Evolutionary conservation across 2,329 filamentous ascomycete species (phyloP), one percentile per base, ranked within the genome.

Genomic region (Trichoderma breve): DNA sequence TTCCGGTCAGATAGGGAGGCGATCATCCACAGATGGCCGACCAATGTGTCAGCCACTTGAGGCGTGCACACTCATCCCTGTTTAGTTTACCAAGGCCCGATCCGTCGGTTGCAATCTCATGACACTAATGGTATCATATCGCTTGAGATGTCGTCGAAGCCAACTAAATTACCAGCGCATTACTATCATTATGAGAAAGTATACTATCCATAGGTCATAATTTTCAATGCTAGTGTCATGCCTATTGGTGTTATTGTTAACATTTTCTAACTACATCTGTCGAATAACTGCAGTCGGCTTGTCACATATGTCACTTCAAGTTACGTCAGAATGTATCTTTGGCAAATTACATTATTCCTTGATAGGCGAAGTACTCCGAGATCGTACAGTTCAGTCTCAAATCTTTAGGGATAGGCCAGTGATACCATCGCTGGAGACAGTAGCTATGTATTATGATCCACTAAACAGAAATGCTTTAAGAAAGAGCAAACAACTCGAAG

Each of bases 381-480:
- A 3, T 36, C 34, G 34, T 36, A 5, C 18, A 47, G 7, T 47
- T 47, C 18, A 47, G 3, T 47, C 18, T 21, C 39, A 47, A 47
- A 47, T 21, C 39, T 47, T n/a, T 47, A 47, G 4, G 14, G 39
- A 47, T 9, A 18, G 39, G 21, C 3, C 39, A 47, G 8, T 47
- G 9, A 9, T 11, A 0, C 7, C 7, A 4, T n/a, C 18, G 4
- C 1, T 4, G 2, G 7, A 47, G 2, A n/a, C 39, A 11, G 18
- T 47, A 47, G 1, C 18, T 11, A 47, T 11, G 3, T n/a, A 47
- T 47, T 47, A 47, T 47, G 39, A 1, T 47, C 1, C 18, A 47
- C 39, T n/a, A 5, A n/a, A n/a, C 39, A 47, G 18, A 9, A 39
- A 39, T 2, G 6, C 36, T 18, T 39, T 39, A 8, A 0, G 1